Evolutionary conservation across 2,329 filamentous ascomycete species (phyloP).

Genomic region (Ambrosiella cleistominuta): DNA sequence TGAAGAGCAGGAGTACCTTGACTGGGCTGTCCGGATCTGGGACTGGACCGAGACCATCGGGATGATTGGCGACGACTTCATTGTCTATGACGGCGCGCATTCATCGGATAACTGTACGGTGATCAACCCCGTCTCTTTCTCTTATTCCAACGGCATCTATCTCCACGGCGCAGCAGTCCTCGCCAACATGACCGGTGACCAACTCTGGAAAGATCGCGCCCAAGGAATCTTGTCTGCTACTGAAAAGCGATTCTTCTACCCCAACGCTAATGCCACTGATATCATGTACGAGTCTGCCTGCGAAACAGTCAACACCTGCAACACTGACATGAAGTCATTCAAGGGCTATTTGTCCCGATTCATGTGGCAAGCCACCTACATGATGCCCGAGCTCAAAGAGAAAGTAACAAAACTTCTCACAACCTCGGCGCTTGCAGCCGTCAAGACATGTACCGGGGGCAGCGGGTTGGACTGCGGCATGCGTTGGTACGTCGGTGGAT

Average conservation of each 20-base stretch:
- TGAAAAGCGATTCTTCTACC: conserved; percentile 34
- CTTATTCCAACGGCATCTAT: conserved; percentile 48
- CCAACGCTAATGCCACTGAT: conserved; percentile 33
- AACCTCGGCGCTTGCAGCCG: conserved; percentile 37
- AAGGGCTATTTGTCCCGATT: conserved; percentile 51
- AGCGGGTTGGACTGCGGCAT: conserved; percentile 39
- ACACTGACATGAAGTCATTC: conserved; percentile 47
- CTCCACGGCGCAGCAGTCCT: conserved; percentile 47
- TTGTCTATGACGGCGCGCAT: conserved; percentile 46
- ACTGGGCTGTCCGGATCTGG: conserved; percentile 51
- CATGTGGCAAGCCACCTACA: conserved; percentile 39
- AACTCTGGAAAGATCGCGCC: conserved; percentile 36
- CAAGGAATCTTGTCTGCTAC: conserved; percentile 33
- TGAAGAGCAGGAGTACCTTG: conserved; percentile 44
- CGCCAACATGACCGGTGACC: conserved; percentile 39
- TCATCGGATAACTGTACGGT: conserved; percentile 34
- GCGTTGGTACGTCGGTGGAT: conserved; percentile 42
- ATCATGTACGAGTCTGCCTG: conserved; percentile 52
- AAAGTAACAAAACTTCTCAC: conserved; percentile 31
- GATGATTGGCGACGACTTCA: conserved; percentile 36
- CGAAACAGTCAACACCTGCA: conserved; percentile 38
- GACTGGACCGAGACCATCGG: conserved; percentile 43
- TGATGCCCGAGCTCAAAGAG: conserved; percentile 35
- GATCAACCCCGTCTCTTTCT: conserved; percentile 40
- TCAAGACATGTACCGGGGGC: conserved; percentile 38